Percentiles rank a stretch among this genome's conserved stretches.
phyloP scores from a whole-genome alignment of 148 eudicot genomes.

The Fagopyrum tataricum region DNA sequence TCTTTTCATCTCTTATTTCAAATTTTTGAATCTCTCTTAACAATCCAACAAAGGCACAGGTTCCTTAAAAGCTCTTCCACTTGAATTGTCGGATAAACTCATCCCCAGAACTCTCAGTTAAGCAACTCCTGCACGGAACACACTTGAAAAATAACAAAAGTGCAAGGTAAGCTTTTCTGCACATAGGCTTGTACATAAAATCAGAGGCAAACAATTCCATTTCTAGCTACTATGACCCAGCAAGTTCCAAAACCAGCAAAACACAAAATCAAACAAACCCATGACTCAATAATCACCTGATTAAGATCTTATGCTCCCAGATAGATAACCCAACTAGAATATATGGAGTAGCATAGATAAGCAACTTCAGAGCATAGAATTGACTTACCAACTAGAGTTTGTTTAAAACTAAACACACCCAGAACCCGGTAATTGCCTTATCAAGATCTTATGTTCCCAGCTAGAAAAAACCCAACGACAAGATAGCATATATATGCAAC shows the following conservation, averaged over 20 bases:
- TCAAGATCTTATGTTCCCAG: neutral
- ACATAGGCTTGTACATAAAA: neutral
- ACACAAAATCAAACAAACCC: neutral
- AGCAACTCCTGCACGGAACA: neutral
- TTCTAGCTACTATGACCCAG: neutral
- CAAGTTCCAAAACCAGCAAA: neutral
- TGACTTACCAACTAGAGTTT: neutral
- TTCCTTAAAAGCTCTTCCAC: neutral
- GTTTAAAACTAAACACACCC: neutral
- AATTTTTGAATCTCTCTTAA: conserved; percentile 7
- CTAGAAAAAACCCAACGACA: neutral
- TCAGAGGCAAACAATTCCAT: neutral
- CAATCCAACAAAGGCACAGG: conserved; percentile 2
- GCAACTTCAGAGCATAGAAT: neutral
- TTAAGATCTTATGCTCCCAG: too few relatives aligned
- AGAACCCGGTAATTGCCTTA: neutral
- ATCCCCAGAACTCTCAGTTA: neutral
- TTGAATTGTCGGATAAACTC: conserved; percentile 5
- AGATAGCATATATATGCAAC: neutral
- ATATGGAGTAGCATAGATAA: neutral
- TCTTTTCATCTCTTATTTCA: conserved; percentile 36
- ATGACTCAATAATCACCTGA: neutral
- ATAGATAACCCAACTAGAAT: neutral
- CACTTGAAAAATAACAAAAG: neutral
- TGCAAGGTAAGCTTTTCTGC: neutral